Evolutionary conservation across 169 alveolate species (phyloP), one percentile per base, ranked within the genome.

Genomic region (Besnoitia besnoiti): DNA sequence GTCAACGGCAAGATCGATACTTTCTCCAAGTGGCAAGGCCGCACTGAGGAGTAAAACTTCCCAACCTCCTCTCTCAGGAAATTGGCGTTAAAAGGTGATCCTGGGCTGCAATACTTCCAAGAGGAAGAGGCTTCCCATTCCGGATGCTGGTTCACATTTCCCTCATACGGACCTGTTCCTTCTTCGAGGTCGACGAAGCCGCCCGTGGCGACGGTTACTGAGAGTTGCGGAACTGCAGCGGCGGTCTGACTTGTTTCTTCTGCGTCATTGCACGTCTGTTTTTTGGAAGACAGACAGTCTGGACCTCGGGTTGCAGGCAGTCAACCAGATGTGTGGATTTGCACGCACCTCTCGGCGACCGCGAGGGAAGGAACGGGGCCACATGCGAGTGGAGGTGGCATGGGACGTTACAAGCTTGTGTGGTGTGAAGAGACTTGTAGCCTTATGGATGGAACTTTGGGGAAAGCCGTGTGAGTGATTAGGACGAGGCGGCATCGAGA

Each of bases 1-100:
- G 93, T 90, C 35, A 90, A 90, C 84, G 93, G 93, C 33, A 76
- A 79, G 59, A 76, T 90, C 46, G 93, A 90, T 59, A 77, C 93
- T 0, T 77, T 76, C 49, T 27, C 12, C 73, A 90, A 90, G 67
- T 90, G 93, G 93, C 42, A 55, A n/a, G 46, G 51, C 49, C 30
- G 40, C 50, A 16, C 87, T 16, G 30, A 39, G n/a, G 82, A 73
- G 3, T 73, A 73, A 73, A 37, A 8, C 79, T 8, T 24, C 12
- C 39, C 8, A 24, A 62, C 44, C 27, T 5, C 24, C n/a, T 1
- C 67, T 16, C 7, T 5, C 67, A n/a, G 27, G n/a, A 55, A 3
- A 10, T 55, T n/a, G 7, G 30, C 67, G 67, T 19, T 5, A 19
- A 55, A 19, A 55, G 1, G 12, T 5, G 67, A 55, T 19, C 67